Evolutionary conservation across 345 rosid species (phyloP), one percentile per base, ranked within the genome.

Genomic region (Eucalyptus microcorys): DNA sequence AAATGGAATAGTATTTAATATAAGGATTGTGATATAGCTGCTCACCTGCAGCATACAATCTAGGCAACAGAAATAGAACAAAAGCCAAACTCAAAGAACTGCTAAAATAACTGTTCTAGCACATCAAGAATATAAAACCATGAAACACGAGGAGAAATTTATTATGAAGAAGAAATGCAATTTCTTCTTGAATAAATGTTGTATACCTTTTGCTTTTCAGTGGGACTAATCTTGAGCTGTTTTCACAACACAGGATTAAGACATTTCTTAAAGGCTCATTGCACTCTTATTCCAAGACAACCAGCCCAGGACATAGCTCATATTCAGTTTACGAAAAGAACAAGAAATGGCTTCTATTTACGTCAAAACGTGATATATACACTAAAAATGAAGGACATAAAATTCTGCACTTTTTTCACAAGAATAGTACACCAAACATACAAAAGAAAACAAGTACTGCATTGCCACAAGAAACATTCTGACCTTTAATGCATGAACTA

Each of bases 401-500:
- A 37, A 76, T 76, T 37, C 83, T 37, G 14, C 45, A 71, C 27
- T 76, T 76, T 14, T 37, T 76, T 34, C 0, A 76, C 5, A 76
- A 19, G 14, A 37, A 76, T 42, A 76, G 83, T 34, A 76, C 83
- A 76, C 83, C 45, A 76, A 76, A 76, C 83, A 10, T 76, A 37
- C 45, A 76, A 22, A 76, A 37, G 83, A 76, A 76, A 1, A 43
- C 47, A 76, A 76, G 45, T 76, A 37, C 83, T 19, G 45, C 83
- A 37, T 64, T 76, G 83, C 27, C 83, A 19, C 47, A 21, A 71
- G 42, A 66, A 52, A 50, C 66, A 26, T 86, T 40, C 52, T 85
- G 87, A 96, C 99, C 99, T 96, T 91, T 91, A 97, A 92, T 27
- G 92, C 89, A 53, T 97, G 95, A 89, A 95, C 95, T 93, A 97